Evolutionary conservation across 2,329 filamentous ascomycete genomes (phyloP), one percentile per base, ranked within the genome.

Genomic region (Cadophora sp.): DNA sequence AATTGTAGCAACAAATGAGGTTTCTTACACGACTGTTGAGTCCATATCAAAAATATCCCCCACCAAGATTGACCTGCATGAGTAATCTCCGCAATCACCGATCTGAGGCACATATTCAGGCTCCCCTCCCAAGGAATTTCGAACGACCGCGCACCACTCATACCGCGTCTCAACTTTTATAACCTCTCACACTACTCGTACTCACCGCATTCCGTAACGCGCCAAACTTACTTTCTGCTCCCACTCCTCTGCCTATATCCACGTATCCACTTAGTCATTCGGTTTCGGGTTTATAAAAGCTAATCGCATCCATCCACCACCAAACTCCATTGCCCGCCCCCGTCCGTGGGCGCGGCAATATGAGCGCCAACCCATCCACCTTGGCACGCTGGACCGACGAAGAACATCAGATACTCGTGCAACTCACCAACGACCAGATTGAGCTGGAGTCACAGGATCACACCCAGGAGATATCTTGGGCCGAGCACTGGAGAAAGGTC

Each of bases 371-470:
- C n/a, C 24, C 59, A 22, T 47, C 39, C 24, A 58, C 51, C 41
- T 50, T 58, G 30, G 50, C 63, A 27, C 61, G 66, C 22, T 68
- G 67, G 67, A 64, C 47, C 43, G 64, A 68, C 33, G 64, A 66
- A 36, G 67, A 68, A 22, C 64, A 64, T 33, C 45, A 68, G 20
- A 62, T 69, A 14, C 63, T 69, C 36, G 64, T 66, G 14, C 48
- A 59, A 14, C 33, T 62, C 33, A 66, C 67, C 20, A 65, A 69
- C 36, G 60, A 66, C 8, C 67, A 69, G 47, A 65, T 69, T 18
- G 64, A 65, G 47, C 47, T 66, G 22, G 67, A 69, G 45, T 62
- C 56, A n/a, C 51, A 65, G 33, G 64, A 66, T 33, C 30, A 45
- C 4, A 53, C 67, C 4, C 41, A 62, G 24, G 64, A 62, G 20